Conservation (phyloP, 2,329 filamentous ascomycete species). For the Fusarium cicatricum region DNA sequence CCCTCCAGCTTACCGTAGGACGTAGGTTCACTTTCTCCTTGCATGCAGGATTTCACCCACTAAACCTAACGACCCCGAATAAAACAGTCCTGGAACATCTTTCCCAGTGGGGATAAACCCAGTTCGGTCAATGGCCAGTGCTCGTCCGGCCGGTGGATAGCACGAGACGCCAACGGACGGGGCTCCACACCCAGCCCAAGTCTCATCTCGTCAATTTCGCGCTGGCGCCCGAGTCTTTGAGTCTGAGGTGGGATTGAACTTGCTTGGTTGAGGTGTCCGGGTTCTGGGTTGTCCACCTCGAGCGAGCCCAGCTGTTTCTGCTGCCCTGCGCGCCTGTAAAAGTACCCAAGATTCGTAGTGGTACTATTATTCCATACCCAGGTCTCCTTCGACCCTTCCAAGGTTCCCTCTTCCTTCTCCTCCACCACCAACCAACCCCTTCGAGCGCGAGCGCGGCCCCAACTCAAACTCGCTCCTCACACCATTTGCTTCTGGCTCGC, state of each 20-base stretch:
- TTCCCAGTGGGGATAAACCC: constrained; percentile 11
- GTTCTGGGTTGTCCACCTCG: constrained; percentile 17
- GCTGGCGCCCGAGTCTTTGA: constrained; percentile 41
- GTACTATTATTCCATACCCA: too few relatives aligned
- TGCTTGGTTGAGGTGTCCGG: background rate
- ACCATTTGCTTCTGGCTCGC: constrained; percentile 33
- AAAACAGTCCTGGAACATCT: constrained; percentile 10
- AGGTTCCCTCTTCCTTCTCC: constrained; percentile 8
- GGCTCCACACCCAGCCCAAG: constrained; percentile 40
- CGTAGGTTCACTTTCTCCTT: constrained; percentile 29
- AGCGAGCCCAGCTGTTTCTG: constrained; percentile 5
- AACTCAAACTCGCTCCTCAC: constrained; percentile 40
- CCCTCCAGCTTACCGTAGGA: background rate
- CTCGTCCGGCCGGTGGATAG: constrained; percentile 13
- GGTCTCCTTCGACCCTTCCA: constrained; percentile 8
- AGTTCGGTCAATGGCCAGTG: constrained; percentile 18
- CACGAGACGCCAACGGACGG: constrained; percentile 7
- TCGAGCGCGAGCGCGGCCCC: constrained; percentile 34
- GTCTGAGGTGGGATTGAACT: background rate
- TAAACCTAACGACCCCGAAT: constrained; percentile 3
- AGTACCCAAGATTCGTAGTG: background rate
- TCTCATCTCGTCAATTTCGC: constrained; percentile 45
- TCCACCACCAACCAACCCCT: constrained; percentile 14
- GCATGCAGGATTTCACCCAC: constrained; percentile 21
- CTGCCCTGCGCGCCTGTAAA: constrained; percentile 20